Conservation (phyloP, 192 early-diverging fungal genomes). For the Mortierella antarctica region DNA sequence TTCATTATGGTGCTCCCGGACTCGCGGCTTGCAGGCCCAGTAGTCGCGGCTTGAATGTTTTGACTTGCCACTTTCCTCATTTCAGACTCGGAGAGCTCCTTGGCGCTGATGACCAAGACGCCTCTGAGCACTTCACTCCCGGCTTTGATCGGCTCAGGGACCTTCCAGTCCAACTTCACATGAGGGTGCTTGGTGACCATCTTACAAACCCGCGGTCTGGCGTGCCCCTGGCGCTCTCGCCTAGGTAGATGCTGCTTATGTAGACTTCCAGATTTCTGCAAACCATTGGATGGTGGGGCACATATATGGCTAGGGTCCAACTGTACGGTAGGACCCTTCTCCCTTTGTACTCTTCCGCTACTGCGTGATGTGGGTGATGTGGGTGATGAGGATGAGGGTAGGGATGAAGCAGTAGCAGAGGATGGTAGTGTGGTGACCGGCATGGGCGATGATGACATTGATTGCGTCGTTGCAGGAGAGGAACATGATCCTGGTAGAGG, state of each 20-base stretch:
- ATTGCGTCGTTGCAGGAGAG: no score
- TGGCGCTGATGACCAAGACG: constrained; percentile 33
- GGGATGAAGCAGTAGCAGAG: background rate
- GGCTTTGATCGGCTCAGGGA: constrained; percentile 47
- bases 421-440: background rate
- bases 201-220: constrained; percentile 24
- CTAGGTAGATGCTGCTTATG: background rate
- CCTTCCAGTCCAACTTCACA: constrained; percentile 40
- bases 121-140: constrained; percentile 35
- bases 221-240: background rate
- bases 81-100: constrained; percentile 11
- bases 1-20: background rate
- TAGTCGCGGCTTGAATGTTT: background rate
- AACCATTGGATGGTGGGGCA: no score
- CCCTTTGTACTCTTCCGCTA: background rate
- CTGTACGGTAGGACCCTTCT: no score
- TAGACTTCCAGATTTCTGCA: background rate
- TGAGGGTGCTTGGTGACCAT: constrained; percentile 29
- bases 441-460: no score
- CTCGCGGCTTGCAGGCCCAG: constrained; percentile 1
- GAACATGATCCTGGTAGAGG: no score
- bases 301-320: no score
- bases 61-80: constrained; percentile 1
- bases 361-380: no score
- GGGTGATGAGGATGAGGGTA: background rate